Evolutionary conservation across 2,329 filamentous ascomycete species (phyloP), one percentile per base, ranked within the genome.

Genomic region (Colletotrichum chlorophyti): DNA sequence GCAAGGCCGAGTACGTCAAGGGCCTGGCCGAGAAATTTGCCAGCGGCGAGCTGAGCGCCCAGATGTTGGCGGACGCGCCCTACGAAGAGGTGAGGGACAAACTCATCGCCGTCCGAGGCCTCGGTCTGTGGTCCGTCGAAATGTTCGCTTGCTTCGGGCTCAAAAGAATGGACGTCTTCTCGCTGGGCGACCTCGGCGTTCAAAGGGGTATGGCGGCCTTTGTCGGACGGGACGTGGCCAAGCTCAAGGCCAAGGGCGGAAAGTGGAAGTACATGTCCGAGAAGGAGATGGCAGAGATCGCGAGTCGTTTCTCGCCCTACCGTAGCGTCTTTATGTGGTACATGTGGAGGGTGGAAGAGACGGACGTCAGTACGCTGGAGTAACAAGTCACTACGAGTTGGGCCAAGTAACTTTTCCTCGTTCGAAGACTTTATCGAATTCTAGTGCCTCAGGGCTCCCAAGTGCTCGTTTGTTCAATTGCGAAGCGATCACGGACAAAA

Each of bases 231-330:
- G 91, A 98, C 70, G 87, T 98, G 19, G 85, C 80, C 41, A 96
- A 94, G 75, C 76, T 97, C 58, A 97, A 96, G 76, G 79, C 77
- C 31, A 91, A 86, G 63, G 64, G 65, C 32, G 91, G 91, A 40
- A 98, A 98, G 78, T 98, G 93, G 89, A 98, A 98, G 79, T 99
- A 98, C 73, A 97, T 98, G 93, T 84, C 83, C 31, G 95, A 98
- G 76, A 84, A 87, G 70, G 95, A 98, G 60, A 98, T 99, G 95
- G 72, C 89, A 60, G 90, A 93, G 64, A 81, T 91, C 63, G 88
- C 91, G 11, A 90, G 88, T 55, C 86, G 81, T 69, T 99, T 96
- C 72, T 83, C 83, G 57, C 95, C 94, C 4, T 98, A 96, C 74
- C 88, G 93, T 69, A 95, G 89, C 66, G 72, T 97, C 38, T 97